Base-by-base conservation (phyloP, 2,329 filamentous ascomycete species). In the Cercospora zeae-maydis region DNA sequence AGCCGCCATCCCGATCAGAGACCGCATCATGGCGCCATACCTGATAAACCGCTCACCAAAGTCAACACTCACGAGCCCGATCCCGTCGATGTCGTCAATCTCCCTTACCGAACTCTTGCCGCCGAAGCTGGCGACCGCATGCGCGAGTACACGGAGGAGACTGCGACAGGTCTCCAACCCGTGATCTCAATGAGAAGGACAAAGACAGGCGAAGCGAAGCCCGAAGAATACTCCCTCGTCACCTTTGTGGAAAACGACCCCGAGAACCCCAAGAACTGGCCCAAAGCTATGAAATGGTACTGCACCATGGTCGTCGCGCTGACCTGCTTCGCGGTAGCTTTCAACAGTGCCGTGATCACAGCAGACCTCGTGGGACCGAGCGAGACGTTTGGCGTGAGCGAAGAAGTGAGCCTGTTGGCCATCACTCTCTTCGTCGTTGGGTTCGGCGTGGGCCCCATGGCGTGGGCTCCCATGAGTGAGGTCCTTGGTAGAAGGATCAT, bases 271-370 rank as follows among this genome's bases (percentile, higher is more conserved):
- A 70, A 73, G 63, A 75, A 74, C 62, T 74, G 70, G 66, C 63
- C 61, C 2, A 67, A 67, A 24, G 65, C 65, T 24, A 70, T 66
- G 62, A 75, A 75, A 52, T 75, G 73, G 73, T 70, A 68, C 53
- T 72, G 72, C 49, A 96, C 92, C 24, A 92, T 96, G 88, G 86
- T 91, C 14, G 91, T 96, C 0, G 89, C 92, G 0, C 33, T 79
- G 0, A 80, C 79, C 1, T 81, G 79, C 67, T 81, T 81, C 62
- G 77, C 77, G 3, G 77, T 81, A 3, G 79, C 79, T 1, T 78
- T 81, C 68, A 78, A 81, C 69, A 91, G 88, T 54, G 86, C 87
- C 57, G 88, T 96, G 67, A 87, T 96, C 73, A 96, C 92, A 0
- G 86, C 91, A 10, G 89, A 92, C 72, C 80, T 96, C 3, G 78